phyloP scores from a whole-genome alignment of 352 stramenopile genomes.

The Blastocystis sp. region DNA sequence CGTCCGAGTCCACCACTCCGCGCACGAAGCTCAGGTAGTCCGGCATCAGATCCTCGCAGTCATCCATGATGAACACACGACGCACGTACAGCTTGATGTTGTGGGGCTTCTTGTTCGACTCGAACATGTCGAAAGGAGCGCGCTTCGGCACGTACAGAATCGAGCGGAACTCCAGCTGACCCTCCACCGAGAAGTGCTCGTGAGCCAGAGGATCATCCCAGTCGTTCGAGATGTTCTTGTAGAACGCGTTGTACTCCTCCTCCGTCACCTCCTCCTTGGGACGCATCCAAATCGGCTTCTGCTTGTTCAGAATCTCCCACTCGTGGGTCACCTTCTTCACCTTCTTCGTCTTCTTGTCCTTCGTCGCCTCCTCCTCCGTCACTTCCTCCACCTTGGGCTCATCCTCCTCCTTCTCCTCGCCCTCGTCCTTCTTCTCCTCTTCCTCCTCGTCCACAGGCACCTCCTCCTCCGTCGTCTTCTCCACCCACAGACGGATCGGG shows the following conservation, averaged over 20 bases:
- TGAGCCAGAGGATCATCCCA: conserved; percentile 85
- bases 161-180: conserved; percentile 95
- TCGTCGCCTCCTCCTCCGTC: conserved; percentile 88
- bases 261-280: conserved; percentile 95
- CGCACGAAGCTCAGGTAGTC: conserved; percentile 97
- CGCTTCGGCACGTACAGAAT: conserved; percentile 94
- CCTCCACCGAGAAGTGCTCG: conserved; percentile 98
- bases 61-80: conserved; percentile 99
- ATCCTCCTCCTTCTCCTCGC: conserved; percentile 81
- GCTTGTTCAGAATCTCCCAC: conserved; percentile 96
- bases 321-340: conserved; percentile 93
- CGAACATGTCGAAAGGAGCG: conserved; percentile 98
- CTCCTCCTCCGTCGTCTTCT: conserved; percentile 99
- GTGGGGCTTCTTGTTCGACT: conserved; percentile 98
- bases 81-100: conserved; percentile 98
- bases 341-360: conserved; percentile 92
- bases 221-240: conserved; percentile 98
- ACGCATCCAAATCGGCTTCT: conserved; percentile 99
- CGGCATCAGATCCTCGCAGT: conserved; percentile 98
- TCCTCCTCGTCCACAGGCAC: conserved; percentile 94
- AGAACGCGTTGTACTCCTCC: conserved; percentile 97
- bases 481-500: conserved; percentile 96
- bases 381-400: conserved; percentile 93
- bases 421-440: conserved; percentile 75
- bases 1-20: conserved; percentile 97